phyloP scores from a whole-genome alignment of 2,329 filamentous ascomycete species.

The Thelonectria discophora region DNA sequence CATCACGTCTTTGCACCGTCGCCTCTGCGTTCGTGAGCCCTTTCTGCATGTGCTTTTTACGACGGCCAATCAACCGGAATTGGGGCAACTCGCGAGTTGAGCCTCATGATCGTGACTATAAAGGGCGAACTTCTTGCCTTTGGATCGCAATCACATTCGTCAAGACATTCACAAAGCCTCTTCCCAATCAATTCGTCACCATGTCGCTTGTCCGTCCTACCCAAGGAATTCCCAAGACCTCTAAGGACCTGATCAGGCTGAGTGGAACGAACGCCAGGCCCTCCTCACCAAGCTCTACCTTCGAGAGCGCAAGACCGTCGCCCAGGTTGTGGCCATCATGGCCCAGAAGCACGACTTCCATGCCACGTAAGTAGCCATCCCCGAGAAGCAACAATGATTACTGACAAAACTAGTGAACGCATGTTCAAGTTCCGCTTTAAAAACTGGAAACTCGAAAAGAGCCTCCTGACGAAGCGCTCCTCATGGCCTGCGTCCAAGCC shows the following conservation, averaged over 20 bases:
- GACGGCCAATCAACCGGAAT: background rate
- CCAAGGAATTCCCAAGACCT: background rate
- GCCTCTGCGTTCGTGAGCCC: background rate
- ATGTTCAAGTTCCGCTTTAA: slow-evolving; percentile 24
- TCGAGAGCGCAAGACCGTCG: background rate
- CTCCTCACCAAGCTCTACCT: slow-evolving; percentile 11
- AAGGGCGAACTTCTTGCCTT: background rate
- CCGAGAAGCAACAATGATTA: no score
- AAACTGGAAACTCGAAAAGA: slow-evolving; percentile 14
- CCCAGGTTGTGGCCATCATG: slow-evolving; percentile 4
- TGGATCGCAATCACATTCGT: no score
- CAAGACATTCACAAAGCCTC: no score
- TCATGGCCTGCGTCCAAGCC: slow-evolving; percentile 12
- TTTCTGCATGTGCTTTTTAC: background rate
- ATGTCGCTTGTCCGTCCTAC: background rate
- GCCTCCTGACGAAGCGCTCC: slow-evolving; percentile 3
- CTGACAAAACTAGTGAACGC: slow-evolving; percentile 1
- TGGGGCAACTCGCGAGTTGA: background rate
- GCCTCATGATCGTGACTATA: background rate
- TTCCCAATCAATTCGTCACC: background rate
- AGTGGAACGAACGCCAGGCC: background rate
- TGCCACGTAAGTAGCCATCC: slow-evolving; percentile 1
- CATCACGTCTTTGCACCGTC: background rate
- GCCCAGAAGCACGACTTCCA: slow-evolving; percentile 5
- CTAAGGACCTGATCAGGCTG: slow-evolving; percentile 8